These are phyloP conservation scores for Clavispora fructus DNA, from an alignment of 805 yeast genomes.

Conservation along the genomic window DNA sequence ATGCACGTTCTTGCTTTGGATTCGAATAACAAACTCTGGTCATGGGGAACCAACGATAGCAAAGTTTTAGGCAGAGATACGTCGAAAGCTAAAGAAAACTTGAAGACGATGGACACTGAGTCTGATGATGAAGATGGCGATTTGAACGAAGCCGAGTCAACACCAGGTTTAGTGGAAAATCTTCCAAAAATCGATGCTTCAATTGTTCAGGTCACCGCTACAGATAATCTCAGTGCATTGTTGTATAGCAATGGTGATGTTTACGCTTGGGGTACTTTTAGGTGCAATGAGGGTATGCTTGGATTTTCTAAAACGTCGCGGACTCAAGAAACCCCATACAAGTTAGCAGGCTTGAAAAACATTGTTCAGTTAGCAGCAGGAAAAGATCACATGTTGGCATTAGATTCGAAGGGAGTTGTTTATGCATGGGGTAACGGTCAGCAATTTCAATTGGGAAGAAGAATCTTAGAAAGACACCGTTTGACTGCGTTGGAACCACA, in stretches of 20 bases:
- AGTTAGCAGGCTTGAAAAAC: slow-evolving; percentile 55
- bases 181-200: slow-evolving; percentile 48
- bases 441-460: slow-evolving; percentile 86
- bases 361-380: slow-evolving; percentile 86
- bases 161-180: slow-evolving; percentile 73
- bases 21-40: slow-evolving; percentile 74
- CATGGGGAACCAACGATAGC: slow-evolving; percentile 97
- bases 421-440: slow-evolving; percentile 98
- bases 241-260: slow-evolving; percentile 79
- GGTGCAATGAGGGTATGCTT: slow-evolving; percentile 85
- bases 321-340: slow-evolving; percentile 64
- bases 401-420: slow-evolving; percentile 80
- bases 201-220: slow-evolving; percentile 80
- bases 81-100: slow-evolving; percentile 51
- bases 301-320: slow-evolving; percentile 68
- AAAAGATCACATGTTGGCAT: slow-evolving; percentile 83
- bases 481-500: slow-evolving; percentile 72
- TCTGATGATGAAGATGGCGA: slow-evolving; percentile 70
- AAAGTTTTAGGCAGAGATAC: slow-evolving; percentile 89
- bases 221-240: slow-evolving; percentile 85
- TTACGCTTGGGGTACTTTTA: slow-evolving; percentile 97
- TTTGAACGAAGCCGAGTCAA: slow-evolving; percentile 81
- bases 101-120: slow-evolving; percentile 62
- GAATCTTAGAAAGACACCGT: slow-evolving; percentile 73
- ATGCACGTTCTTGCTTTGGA: slow-evolving; percentile 89